Conservation (phyloP, 805 yeast genomes). For the Komagataella mondaviorum region DNA sequence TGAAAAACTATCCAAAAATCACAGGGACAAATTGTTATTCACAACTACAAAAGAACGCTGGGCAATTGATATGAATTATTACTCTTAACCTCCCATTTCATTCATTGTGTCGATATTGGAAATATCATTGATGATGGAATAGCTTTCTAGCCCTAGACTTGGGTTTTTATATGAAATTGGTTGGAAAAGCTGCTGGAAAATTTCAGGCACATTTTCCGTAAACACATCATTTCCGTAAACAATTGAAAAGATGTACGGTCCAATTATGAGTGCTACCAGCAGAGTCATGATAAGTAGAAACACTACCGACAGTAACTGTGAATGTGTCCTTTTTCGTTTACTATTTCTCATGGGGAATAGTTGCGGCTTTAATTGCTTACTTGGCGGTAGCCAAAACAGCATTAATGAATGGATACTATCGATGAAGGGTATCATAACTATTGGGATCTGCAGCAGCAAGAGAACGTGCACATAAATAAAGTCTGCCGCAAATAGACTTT, state of each 20-base stretch:
- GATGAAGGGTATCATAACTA: slow-evolving; percentile 28
- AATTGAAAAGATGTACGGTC: background rate
- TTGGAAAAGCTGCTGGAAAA: background rate
- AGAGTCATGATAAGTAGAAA: background rate
- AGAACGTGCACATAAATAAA: slow-evolving; percentile 29
- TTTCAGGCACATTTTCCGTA: background rate
- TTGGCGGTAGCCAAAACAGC: slow-evolving; percentile 35
- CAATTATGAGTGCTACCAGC: background rate
- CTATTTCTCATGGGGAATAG: background rate
- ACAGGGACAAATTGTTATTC: background rate
- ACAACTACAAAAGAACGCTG: background rate
- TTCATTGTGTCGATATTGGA: background rate
- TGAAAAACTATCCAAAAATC: background rate
- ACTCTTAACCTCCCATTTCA: background rate
- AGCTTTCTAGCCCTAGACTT: background rate
- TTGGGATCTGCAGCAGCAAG: slow-evolving; percentile 23
- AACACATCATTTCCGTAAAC: background rate
- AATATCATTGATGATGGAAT: background rate
- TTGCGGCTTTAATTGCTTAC: slow-evolving; percentile 8
- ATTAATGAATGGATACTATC: slow-evolving; percentile 35
- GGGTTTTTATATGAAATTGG: background rate
- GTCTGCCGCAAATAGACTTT: slow-evolving; percentile 31
- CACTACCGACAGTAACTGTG: background rate
- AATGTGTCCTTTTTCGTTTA: background rate
- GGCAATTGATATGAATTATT: background rate